Conservation (phyloP, 306 rosid species). For the Medicago lupulina region DNA sequence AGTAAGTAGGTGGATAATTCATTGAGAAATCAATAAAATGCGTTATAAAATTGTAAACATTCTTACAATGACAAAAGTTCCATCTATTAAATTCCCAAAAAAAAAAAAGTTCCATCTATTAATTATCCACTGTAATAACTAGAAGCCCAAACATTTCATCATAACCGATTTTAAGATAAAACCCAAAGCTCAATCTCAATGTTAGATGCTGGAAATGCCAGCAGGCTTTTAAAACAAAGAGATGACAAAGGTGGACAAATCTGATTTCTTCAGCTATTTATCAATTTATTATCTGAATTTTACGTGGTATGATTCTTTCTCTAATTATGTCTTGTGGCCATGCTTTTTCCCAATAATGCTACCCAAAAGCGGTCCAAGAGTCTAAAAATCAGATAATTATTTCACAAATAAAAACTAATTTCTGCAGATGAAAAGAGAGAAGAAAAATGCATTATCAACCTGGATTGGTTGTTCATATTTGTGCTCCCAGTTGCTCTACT, state of each 20-base stretch:
- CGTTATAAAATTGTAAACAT: slow-evolving; percentile 17
- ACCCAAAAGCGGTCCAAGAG: slow-evolving; percentile 27
- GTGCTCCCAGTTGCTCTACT: slow-evolving; percentile 99
- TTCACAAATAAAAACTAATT: slow-evolving; percentile 7
- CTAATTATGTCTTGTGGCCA: slow-evolving; percentile 12
- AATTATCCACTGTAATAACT: not conserved
- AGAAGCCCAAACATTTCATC: slow-evolving; percentile 31
- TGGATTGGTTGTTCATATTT: slow-evolving; percentile 98
- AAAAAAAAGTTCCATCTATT: slow-evolving; percentile 17
- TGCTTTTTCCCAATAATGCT: too few species aligned
- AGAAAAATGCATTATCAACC: slow-evolving; percentile 59
- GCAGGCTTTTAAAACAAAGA: slow-evolving; percentile 25
- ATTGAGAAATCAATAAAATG: slow-evolving; percentile 21
- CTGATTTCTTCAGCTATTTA: slow-evolving; percentile 11
- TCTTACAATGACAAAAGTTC: slow-evolving; percentile 24
- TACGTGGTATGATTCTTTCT: slow-evolving; percentile 2
- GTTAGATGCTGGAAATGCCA: slow-evolving; percentile 35
- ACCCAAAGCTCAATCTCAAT: slow-evolving; percentile 11
- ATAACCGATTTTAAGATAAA: slow-evolving; percentile 16
- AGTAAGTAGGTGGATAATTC: slow-evolving; percentile 19
- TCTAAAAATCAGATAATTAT: slow-evolving; percentile 20
- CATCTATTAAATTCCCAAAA: not conserved
- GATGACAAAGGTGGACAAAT: slow-evolving; percentile 26
- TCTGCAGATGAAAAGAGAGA: slow-evolving; percentile 36
- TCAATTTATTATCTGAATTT: slow-evolving; percentile 27